Percentiles rank a stretch among this genome's conserved stretches.
phyloP scores from a whole-genome alignment of 2,329 filamentous ascomycete species.

The Nemania diffusa region DNA sequence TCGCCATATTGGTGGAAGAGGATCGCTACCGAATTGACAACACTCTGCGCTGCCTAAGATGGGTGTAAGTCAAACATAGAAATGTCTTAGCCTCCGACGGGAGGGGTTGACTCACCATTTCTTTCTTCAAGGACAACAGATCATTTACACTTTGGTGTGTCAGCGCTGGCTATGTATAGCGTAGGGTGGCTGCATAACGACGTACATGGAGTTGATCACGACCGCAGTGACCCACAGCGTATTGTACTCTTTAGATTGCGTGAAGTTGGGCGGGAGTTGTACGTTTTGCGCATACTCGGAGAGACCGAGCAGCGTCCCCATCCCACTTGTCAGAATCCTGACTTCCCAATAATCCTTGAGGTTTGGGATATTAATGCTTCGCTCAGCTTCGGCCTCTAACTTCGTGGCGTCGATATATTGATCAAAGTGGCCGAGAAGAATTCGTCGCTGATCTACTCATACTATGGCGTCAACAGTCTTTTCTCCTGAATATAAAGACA shows the following conservation, averaged over 20 bases:
- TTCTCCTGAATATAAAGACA: neutral
- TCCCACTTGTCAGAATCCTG: constrained; percentile 46
- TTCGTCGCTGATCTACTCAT: constrained; percentile 39
- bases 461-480: neutral
- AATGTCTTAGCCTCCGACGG: neutral
- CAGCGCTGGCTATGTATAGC: constrained; percentile 1
- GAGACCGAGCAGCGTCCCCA: constrained; percentile 42
- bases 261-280: constrained; percentile 38
- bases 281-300: constrained; percentile 41
- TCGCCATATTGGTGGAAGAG: constrained; percentile 42
- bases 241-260: constrained; percentile 40
- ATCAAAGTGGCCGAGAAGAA: constrained; percentile 39
- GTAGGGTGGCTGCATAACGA: neutral
- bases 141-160: constrained; percentile 42
- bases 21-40: constrained; percentile 46
- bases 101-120: constrained; percentile 40
- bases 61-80: neutral
- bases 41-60: constrained; percentile 41
- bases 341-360: constrained; percentile 46
- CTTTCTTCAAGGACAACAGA: constrained; percentile 45
- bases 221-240: constrained; percentile 42
- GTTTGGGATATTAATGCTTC: constrained; percentile 37
- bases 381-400: constrained; percentile 42
- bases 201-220: constrained; percentile 46
- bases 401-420: constrained; percentile 44